These are phyloP conservation scores for Datura wrightii DNA, from an alignment of 257 asterid genomes.

Conservation along the genomic window DNA sequence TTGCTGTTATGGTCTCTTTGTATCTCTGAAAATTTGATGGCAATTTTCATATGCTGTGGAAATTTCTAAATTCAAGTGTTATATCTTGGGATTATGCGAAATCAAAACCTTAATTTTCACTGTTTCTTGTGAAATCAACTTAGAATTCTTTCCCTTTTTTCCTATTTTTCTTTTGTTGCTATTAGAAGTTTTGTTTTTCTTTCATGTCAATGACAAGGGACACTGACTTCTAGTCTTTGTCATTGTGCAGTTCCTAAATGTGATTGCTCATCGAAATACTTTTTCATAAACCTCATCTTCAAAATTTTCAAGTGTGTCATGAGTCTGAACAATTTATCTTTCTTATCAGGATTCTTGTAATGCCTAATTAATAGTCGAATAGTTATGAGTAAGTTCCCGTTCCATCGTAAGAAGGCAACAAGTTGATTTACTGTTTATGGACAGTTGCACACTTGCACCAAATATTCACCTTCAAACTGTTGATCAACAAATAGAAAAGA, in stretches of 20 bases:
- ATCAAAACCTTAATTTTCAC: neutral
- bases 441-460: neutral
- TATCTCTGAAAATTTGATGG: neutral
- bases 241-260: neutral
- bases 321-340: neutral
- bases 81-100: neutral
- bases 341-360: neutral
- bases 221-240: neutral
- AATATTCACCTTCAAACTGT: neutral
- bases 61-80: neutral
- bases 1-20: neutral
- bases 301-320: neutral
- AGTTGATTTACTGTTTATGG: neutral
- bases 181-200: neutral
- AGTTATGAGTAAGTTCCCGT: neutral
- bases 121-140: neutral
- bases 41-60: neutral
- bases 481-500: neutral
- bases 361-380: neutral
- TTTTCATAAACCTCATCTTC: neutral
- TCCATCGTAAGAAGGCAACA: neutral
- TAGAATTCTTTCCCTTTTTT: neutral
- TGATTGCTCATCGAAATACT: neutral
- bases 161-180: neutral
- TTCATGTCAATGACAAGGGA: slow-evolving; percentile 11